Percentiles rank a stretch among this genome's conserved stretches.
Evolutionary conservation across 2,329 filamentous ascomycete species (phyloP).

Genomic region (Aspergillus niger): DNA sequence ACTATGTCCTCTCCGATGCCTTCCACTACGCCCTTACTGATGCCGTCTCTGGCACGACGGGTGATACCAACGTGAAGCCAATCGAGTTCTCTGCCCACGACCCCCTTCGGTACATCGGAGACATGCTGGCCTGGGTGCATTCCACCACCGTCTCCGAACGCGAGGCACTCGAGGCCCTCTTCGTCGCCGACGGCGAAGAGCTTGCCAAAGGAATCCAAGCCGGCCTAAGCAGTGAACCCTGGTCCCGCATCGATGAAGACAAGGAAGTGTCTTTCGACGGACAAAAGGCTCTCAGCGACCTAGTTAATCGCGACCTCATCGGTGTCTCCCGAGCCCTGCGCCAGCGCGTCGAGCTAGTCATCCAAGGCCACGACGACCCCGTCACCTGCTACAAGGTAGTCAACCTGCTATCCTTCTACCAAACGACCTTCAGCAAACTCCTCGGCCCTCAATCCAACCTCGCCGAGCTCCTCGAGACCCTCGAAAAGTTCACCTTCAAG

Average conservation of each 20-base stretch:
- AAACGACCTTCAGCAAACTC: constrained; percentile 77
- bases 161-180: constrained; percentile 87
- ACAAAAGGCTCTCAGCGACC: constrained; percentile 74
- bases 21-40: constrained; percentile 90
- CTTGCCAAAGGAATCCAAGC: constrained; percentile 79
- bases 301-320: constrained; percentile 82
- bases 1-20: constrained; percentile 81
- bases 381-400: constrained; percentile 86
- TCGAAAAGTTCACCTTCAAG: constrained; percentile 75
- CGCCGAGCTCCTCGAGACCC: constrained; percentile 65
- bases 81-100: constrained; percentile 95
- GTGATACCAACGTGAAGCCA: constrained; percentile 71
- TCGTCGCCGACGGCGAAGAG: constrained; percentile 86
- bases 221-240: constrained; percentile 79
- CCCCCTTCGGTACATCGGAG: constrained; percentile 84
- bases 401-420: constrained; percentile 88
- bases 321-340: constrained; percentile 82
- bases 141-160: constrained; percentile 91
- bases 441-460: constrained; percentile 70
- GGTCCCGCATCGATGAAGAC: constrained; percentile 67
- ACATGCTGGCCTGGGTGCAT: constrained; percentile 97
- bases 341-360: constrained; percentile 85
- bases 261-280: constrained; percentile 70
- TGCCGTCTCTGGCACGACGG: constrained; percentile 57
- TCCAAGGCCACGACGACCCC: constrained; percentile 88